A percentile compares a stretch with the other conserved stretches of the same genome.
Evolutionary conservation across 306 rosid genomes (phyloP).

Genomic region (Trichosanthes truncata): DNA sequence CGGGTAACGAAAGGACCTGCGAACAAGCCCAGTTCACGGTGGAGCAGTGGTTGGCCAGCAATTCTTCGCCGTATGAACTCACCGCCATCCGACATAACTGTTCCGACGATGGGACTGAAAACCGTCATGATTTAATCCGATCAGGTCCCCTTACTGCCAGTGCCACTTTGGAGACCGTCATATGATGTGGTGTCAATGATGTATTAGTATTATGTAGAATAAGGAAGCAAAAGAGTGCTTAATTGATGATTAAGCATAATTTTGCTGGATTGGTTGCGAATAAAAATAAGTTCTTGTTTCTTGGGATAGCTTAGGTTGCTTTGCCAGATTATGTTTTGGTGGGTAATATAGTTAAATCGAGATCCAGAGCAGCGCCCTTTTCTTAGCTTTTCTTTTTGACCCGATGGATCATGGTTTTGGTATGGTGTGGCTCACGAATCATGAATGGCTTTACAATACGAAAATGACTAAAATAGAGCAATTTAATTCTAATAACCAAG

Average conservation of each 20-base stretch:
- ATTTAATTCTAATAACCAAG: background rate
- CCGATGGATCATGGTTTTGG: too few relatives aligned
- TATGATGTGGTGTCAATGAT: background rate
- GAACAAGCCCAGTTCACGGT: slow-evolving; percentile 29
- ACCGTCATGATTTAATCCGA: background rate
- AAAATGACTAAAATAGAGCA: background rate
- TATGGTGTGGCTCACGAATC: background rate
- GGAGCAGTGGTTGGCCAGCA: slow-evolving; percentile 79
- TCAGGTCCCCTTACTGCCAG: background rate
- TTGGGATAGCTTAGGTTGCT: too few relatives aligned
- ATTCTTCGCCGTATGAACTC: slow-evolving; percentile 52
- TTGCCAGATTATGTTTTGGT: too few relatives aligned
- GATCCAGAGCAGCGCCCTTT: too few relatives aligned
- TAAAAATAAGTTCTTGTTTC: background rate
- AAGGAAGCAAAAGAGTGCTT: background rate
- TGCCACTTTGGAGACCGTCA: background rate
- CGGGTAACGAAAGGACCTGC: slow-evolving; percentile 42
- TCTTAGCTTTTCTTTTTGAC: too few relatives aligned
- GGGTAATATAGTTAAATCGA: too few relatives aligned
- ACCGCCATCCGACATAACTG: slow-evolving; percentile 41
- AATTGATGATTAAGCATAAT: background rate
- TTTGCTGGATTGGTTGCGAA: background rate
- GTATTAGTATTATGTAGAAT: background rate
- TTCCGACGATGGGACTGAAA: background rate
- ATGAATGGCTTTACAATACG: background rate